Conservation (phyloP, 2,329 filamentous ascomycete genomes). For the Podosphaera fusca region DNA sequence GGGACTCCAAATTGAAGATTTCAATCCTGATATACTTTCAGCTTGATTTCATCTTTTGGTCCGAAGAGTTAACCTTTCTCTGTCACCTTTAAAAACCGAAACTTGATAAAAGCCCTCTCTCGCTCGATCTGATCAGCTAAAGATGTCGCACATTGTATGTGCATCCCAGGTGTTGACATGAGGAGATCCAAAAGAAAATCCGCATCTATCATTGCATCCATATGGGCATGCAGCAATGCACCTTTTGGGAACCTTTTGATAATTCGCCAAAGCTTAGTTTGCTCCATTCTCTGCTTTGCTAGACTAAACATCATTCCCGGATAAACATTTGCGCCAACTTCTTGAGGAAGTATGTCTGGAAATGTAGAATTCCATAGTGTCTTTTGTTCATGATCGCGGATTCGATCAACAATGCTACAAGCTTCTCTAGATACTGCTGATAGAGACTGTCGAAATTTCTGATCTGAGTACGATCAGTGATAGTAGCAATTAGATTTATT, state of each 20-base stretch:
- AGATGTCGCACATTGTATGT: conserved; percentile 34
- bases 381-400: conserved; percentile 53
- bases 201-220: conserved; percentile 79
- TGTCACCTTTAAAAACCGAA: conserved; percentile 31
- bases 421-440: conserved; percentile 61
- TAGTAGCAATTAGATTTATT: conserved; percentile 12
- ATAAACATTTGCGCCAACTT: conserved; percentile 41
- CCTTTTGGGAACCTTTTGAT: conserved; percentile 77
- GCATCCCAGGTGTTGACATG: conserved; percentile 49
- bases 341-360: conserved; percentile 43
- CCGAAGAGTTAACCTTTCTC: conserved; percentile 9
- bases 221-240: conserved; percentile 60
- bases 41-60: background rate
- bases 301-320: conserved; percentile 88
- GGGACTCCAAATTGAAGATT: conserved; percentile 38
- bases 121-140: conserved; percentile 30
- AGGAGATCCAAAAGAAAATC: conserved; percentile 55
- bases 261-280: conserved; percentile 66
- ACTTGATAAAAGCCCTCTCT: conserved; percentile 32
- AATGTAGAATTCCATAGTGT: conserved; percentile 55
- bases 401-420: conserved; percentile 55
- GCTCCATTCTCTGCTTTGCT: conserved; percentile 68
- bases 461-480: conserved; percentile 24
- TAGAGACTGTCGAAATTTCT: conserved; percentile 47
- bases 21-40: conserved; percentile 11